These are phyloP conservation scores for Pedinophyceae sp. DNA, from an alignment of 139 green algal genomes.

Conservation along the genomic window DNA sequence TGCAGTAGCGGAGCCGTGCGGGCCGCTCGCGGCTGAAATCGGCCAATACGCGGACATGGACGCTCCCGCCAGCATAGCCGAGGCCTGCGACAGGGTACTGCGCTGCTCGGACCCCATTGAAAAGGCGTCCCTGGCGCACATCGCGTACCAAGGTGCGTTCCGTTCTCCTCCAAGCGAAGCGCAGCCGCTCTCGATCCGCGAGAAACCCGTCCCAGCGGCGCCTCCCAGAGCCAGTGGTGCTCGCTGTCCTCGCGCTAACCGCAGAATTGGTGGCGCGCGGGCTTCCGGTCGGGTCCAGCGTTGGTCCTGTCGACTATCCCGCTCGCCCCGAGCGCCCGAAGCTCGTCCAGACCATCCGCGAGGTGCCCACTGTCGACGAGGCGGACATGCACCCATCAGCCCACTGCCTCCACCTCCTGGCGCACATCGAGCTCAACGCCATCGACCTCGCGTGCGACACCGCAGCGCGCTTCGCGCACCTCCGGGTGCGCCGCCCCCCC, in stretches of 20 bases:
- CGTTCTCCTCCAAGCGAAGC: too few relatives aligned
- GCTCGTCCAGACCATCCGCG: constrained; percentile 3
- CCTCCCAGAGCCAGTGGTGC: not conserved
- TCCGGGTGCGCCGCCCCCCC: constrained; percentile 17
- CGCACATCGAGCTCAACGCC: constrained; percentile 70
- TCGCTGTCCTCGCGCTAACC: not conserved
- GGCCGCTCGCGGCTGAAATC: too few relatives aligned
- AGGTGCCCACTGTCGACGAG: not conserved
- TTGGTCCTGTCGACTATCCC: constrained; percentile 1
- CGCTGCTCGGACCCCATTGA: constrained; percentile 1
- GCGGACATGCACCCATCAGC: not conserved
- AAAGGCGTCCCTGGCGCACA: constrained; percentile 4
- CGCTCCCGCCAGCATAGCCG: too few relatives aligned
- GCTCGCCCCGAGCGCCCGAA: not conserved
- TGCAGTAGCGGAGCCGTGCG: too few relatives aligned
- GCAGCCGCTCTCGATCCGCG: too few relatives aligned
- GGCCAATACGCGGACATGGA: too few relatives aligned
- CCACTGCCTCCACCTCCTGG: constrained; percentile 48
- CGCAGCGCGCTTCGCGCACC: constrained; percentile 37
- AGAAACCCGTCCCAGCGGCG: not conserved
- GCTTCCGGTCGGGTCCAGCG: too few relatives aligned
- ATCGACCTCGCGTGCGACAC: constrained; percentile 80
- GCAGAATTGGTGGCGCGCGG: too few relatives aligned
- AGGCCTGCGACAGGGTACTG: too few relatives aligned
- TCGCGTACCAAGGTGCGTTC: too few relatives aligned